Evolutionary conservation across 1,284 basidiomycete genomes (phyloP).

Genomic region (Anthracocystis walkeri): DNA sequence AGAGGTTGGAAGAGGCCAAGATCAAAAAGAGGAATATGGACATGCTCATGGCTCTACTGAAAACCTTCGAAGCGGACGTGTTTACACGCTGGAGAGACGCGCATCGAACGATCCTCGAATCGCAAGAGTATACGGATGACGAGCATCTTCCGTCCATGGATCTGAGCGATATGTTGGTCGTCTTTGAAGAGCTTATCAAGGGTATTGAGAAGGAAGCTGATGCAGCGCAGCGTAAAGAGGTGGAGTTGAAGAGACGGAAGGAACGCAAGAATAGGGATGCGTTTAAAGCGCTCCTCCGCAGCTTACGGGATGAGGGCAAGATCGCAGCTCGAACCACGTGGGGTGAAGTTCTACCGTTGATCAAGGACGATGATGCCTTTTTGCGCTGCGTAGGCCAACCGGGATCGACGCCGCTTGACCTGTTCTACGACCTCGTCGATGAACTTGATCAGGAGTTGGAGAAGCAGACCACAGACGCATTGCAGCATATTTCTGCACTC

Average conservation of each 20-base stretch:
- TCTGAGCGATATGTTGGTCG: constrained; percentile 58
- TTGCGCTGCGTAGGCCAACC: constrained; percentile 85
- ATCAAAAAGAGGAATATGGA: constrained; percentile 56
- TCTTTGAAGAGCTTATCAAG: constrained; percentile 65
- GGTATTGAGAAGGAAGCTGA: constrained; percentile 57
- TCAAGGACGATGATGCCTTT: constrained; percentile 85
- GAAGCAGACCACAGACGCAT: constrained; percentile 77
- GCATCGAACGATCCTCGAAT: constrained; percentile 61
- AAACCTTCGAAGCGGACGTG: constrained; percentile 63
- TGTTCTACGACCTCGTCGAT: constrained; percentile 95
- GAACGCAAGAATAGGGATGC: constrained; percentile 60
- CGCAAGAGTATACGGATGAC: constrained; percentile 59
- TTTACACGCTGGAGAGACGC: constrained; percentile 67
- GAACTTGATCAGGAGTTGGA: constrained; percentile 86
- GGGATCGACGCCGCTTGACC: constrained; percentile 91
- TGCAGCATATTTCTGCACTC: constrained; percentile 74
- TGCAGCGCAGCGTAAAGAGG: constrained; percentile 24
- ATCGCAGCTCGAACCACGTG: constrained; percentile 87
- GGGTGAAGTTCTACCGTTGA: constrained; percentile 84
- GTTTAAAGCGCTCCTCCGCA: constrained; percentile 77
- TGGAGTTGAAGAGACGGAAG: constrained; percentile 20
- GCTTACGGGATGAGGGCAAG: constrained; percentile 77
- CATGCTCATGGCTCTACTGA: constrained; percentile 62
- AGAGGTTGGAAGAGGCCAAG: constrained; percentile 37
- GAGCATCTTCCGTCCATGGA: constrained; percentile 54